phyloP scores from a whole-genome alignment of 768 basidiomycete genomes.

The Amanita molliuscula region DNA sequence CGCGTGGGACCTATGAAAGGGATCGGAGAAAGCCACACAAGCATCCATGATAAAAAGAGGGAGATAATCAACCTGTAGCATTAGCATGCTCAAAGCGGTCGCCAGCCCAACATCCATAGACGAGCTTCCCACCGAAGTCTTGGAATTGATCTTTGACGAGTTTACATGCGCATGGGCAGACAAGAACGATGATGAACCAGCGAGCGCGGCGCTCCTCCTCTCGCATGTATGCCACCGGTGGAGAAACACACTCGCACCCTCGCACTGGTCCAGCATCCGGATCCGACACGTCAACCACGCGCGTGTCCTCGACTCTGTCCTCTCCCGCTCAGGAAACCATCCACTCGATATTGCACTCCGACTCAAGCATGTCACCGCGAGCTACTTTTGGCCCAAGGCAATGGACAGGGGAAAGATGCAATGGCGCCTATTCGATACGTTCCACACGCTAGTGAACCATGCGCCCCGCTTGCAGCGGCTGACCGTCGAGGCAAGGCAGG shows the following conservation, averaged over 20 bases:
- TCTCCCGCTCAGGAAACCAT: conserved; percentile 1
- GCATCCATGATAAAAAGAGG: not conserved
- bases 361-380: not conserved
- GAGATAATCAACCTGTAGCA: not conserved
- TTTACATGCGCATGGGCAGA: not conserved
- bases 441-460: not conserved
- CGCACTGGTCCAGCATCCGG: conserved; percentile 3
- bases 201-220: conserved; percentile 1
- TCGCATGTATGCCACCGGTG: conserved; percentile 5
- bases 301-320: not conserved
- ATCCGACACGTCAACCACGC: conserved; percentile 3
- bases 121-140: conserved; percentile 3
- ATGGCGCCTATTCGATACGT: not conserved
- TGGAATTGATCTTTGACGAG: conserved; percentile 4
- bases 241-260: not conserved
- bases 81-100: not conserved
- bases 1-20: too few relatives aligned
- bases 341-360: conserved; percentile 1
- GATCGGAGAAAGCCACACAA: not conserved
- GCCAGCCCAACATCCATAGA: not conserved
- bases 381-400: not conserved
- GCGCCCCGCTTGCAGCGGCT: not conserved
- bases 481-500: conserved; percentile 2
- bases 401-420: not conserved
- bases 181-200: not conserved